Evolutionary conservation across 169 alveolate genomes (phyloP).

Genomic region (Theileria orientalis): DNA sequence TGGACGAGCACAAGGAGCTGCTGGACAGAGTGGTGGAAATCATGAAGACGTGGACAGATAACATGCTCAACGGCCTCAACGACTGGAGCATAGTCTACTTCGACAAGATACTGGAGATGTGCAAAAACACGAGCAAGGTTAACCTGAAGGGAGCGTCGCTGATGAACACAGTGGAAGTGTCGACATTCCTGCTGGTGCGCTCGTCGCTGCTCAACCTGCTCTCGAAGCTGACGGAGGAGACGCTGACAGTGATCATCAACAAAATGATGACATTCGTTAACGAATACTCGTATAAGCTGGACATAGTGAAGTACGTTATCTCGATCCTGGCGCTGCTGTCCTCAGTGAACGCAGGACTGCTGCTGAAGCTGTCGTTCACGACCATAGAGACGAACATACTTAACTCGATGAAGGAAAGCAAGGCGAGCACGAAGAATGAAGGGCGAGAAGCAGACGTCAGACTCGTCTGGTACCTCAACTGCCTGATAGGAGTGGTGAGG

Average conservation of each 20-base stretch:
- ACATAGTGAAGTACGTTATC: constrained; percentile 43
- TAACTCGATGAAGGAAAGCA: background rate
- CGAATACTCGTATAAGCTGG: constrained; percentile 30
- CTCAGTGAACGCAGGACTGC: constrained; percentile 4
- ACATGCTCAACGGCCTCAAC: background rate
- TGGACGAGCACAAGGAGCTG: too few species aligned
- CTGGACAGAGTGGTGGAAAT: too few species aligned
- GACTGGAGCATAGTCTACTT: constrained; percentile 5
- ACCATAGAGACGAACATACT: background rate
- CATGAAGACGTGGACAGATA: too few species aligned
- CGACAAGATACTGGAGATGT: background rate
- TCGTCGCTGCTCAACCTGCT: constrained; percentile 45
- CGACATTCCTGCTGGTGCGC: constrained; percentile 33
- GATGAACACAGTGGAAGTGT: constrained; percentile 60
- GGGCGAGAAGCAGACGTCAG: constrained; percentile 25
- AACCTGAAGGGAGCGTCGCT: constrained; percentile 34
- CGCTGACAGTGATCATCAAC: constrained; percentile 26
- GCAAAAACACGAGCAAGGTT: constrained; percentile 3
- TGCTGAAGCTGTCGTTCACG: background rate
- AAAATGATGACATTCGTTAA: constrained; percentile 24
- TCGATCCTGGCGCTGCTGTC: constrained; percentile 33
- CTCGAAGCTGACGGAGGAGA: constrained; percentile 28
- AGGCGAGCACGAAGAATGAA: background rate
- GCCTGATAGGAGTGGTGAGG: constrained; percentile 41
- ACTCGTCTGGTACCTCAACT: constrained; percentile 25